A percentile compares a stretch with the other conserved stretches of the same genome.
These are phyloP conservation scores for Candida jianshihensis DNA, from an alignment of 805 yeast genomes.

Conservation along the genomic window DNA sequence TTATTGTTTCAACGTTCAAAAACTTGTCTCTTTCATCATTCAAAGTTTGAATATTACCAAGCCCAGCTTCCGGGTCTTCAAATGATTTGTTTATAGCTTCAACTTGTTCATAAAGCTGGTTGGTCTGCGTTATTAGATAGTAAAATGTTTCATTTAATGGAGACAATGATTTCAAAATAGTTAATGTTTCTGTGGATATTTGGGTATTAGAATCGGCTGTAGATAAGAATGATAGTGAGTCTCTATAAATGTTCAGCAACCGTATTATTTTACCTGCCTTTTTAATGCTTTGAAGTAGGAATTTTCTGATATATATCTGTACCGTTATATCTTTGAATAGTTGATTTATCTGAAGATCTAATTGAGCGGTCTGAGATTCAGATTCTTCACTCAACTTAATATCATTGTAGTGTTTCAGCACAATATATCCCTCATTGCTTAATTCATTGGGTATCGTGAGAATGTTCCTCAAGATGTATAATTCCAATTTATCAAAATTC, in stretches of 20 bases:
- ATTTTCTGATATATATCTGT: slow-evolving; percentile 38
- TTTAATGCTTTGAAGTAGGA: slow-evolving; percentile 31
- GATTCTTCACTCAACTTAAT: slow-evolving; percentile 24
- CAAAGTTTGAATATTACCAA: slow-evolving; percentile 16
- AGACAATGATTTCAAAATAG: slow-evolving; percentile 28
- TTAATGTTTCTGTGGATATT: slow-evolving; percentile 6
- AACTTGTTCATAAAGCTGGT: slow-evolving; percentile 20
- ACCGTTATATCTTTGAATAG: slow-evolving; percentile 32
- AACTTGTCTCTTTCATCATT: slow-evolving; percentile 32
- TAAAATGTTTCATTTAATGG: slow-evolving; percentile 43
- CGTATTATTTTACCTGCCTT: slow-evolving; percentile 32
- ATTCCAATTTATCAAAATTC: slow-evolving; percentile 80
- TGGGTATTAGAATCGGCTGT: slow-evolving; percentile 4
- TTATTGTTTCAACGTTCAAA: slow-evolving; percentile 31
- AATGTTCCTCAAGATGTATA: slow-evolving; percentile 73
- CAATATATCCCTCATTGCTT: slow-evolving; percentile 53
- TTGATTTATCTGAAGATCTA: slow-evolving; percentile 27
- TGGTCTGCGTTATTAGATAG: slow-evolving; percentile 37
- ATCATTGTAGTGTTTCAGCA: slow-evolving; percentile 61
- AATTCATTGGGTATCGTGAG: slow-evolving; percentile 51
- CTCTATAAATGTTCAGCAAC: slow-evolving; percentile 27
- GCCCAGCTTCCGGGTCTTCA: slow-evolving; percentile 7
- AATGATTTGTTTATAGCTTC: slow-evolving; percentile 5
- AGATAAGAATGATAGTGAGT: slow-evolving; percentile 24
- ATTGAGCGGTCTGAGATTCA: slow-evolving; percentile 12